These are phyloP conservation scores for Aureobasidium namibiae DNA, from an alignment of 2,329 filamentous ascomycete genomes.

Conservation along the genomic window DNA sequence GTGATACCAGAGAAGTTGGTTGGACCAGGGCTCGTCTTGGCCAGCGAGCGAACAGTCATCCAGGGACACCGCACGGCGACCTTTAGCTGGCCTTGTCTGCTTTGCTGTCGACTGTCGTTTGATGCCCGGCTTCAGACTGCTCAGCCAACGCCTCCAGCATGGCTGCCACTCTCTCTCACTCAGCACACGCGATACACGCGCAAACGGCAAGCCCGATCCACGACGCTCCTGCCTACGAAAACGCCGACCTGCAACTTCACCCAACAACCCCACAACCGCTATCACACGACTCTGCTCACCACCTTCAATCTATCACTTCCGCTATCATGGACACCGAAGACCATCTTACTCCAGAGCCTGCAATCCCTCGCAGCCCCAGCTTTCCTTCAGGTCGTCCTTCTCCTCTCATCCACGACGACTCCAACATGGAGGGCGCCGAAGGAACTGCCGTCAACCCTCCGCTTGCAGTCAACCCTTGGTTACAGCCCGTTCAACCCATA, in stretches of 20 bases:
- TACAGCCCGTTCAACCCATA: too few species aligned
- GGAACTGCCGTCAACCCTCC: neutral
- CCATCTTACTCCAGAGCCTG: neutral
- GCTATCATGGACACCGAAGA: neutral
- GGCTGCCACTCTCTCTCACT: neutral
- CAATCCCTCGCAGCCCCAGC: neutral
- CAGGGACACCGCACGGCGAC: neutral
- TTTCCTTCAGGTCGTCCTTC: neutral
- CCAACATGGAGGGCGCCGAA: slow-evolving; percentile 8
- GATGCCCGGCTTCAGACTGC: neutral
- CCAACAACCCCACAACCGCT: neutral
- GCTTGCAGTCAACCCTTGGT: neutral
- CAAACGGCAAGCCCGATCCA: neutral
- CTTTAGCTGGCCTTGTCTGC: neutral
- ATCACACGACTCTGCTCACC: neutral
- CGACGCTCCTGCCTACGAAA: neutral
- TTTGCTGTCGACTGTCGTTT: neutral
- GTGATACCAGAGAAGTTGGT: neutral
- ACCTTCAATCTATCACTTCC: neutral
- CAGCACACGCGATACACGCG: neutral
- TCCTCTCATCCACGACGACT: neutral
- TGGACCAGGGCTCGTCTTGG: neutral
- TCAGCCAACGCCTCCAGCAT: neutral
- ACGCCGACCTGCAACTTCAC: neutral
- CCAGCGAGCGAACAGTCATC: neutral